A percentile compares a stretch with the other conserved stretches of the same genome.
Conservation (phyloP, 2,329 filamentous ascomycete genomes). For the Penicillium thymicola region DNA sequence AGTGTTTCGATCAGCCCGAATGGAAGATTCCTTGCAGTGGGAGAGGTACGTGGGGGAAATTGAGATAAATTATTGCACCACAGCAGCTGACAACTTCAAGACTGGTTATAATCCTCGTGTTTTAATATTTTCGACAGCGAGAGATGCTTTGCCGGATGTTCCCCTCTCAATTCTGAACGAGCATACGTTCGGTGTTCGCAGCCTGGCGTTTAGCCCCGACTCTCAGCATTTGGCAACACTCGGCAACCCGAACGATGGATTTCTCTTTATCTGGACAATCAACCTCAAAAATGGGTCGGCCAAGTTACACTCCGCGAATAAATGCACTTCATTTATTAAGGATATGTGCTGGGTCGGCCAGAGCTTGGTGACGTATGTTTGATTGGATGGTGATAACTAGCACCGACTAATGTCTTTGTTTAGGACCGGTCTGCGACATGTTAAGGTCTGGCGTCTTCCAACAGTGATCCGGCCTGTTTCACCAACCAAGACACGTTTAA, state of each 20-base stretch:
- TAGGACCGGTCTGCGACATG: constrained; percentile 75
- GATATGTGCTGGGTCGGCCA: constrained; percentile 89
- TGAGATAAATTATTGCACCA: not conserved
- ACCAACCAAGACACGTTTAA: constrained; percentile 61
- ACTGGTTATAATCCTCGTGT: constrained; percentile 91
- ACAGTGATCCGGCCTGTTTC: constrained; percentile 56
- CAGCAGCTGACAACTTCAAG: constrained; percentile 40
- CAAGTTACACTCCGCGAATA: constrained; percentile 79
- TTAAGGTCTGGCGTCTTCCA: constrained; percentile 89
- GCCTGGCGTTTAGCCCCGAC: constrained; percentile 85
- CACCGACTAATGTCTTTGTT: constrained; percentile 11
- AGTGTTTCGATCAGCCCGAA: constrained; percentile 86
- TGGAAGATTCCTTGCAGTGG: constrained; percentile 82
- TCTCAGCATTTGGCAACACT: constrained; percentile 83
- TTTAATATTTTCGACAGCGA: constrained; percentile 75
- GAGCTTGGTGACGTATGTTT: constrained; percentile 67
- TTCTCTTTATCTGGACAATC: constrained; percentile 85
- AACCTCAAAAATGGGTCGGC: constrained; percentile 78
- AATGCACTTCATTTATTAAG: constrained; percentile 82
- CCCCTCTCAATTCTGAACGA: constrained; percentile 84
- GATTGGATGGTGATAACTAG: not conserved
- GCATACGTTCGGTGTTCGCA: constrained; percentile 83
- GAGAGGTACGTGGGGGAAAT: constrained; percentile 58
- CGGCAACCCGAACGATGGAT: constrained; percentile 86
- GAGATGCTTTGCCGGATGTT: constrained; percentile 73